Conservation (phyloP, 352 stramenopile genomes). For the Plasmopara viticola region DNA sequence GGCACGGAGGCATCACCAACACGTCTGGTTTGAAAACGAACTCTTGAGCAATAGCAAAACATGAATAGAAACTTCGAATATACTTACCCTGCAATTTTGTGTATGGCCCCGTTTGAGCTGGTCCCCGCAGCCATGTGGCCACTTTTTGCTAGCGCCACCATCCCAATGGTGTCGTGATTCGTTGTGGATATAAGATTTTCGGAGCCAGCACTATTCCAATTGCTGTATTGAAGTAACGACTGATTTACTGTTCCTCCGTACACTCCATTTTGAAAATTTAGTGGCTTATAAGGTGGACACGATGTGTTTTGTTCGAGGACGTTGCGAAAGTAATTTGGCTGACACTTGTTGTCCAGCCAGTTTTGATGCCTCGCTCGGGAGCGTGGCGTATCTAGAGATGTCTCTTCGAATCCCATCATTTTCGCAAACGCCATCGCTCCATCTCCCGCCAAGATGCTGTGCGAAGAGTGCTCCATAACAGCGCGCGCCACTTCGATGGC, state of each 20-base stretch:
- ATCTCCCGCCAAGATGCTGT: constrained; percentile 84
- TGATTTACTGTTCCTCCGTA: constrained; percentile 16
- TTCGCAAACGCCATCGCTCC: constrained; percentile 83
- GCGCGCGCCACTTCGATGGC: constrained; percentile 78
- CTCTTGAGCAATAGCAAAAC: constrained; percentile 1
- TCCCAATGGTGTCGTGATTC: constrained; percentile 91
- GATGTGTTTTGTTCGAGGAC: constrained; percentile 53
- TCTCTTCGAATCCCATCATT: constrained; percentile 88
- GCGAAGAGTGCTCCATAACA: constrained; percentile 85
- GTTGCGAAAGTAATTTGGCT: constrained; percentile 89
- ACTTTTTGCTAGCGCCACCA: constrained; percentile 59
- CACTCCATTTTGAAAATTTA: constrained; percentile 19
- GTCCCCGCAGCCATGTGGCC: constrained; percentile 76
- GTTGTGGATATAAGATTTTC: constrained; percentile 37
- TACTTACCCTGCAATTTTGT: constrained; percentile 82
- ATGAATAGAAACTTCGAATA: not conserved
- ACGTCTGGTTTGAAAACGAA: constrained; percentile 34
- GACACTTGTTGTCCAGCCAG: constrained; percentile 63
- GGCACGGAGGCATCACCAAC: constrained; percentile 83
- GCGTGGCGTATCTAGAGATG: constrained; percentile 53
- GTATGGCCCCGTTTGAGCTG: constrained; percentile 85
- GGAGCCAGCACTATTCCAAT: constrained; percentile 12
- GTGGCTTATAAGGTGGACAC: constrained; percentile 76
- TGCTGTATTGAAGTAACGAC: constrained; percentile 13
- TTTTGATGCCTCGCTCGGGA: constrained; percentile 45